Evolutionary conservation across 345 rosid species (phyloP).

Genomic region (Gossypium ekmanianum): DNA sequence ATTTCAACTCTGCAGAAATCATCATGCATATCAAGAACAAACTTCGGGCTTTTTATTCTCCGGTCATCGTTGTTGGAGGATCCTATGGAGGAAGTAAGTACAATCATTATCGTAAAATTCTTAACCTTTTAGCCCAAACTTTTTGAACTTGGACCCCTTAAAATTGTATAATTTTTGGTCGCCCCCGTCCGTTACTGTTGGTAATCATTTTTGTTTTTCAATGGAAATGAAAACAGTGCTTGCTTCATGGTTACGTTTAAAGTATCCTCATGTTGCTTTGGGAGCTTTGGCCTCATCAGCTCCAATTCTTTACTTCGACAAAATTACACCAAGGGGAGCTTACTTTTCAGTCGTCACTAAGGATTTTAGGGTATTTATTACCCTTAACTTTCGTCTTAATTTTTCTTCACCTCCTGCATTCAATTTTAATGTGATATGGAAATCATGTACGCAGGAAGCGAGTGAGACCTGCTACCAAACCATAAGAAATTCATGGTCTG

Average conservation of each 20-base stretch:
- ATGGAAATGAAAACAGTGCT: constrained; percentile 27
- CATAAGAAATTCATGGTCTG: constrained; percentile 34
- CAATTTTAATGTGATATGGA: background rate
- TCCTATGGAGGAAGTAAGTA: constrained; percentile 74
- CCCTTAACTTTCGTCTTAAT: no score
- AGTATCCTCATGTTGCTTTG: constrained; percentile 50
- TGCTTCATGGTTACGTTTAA: constrained; percentile 51
- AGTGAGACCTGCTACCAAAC: constrained; percentile 41
- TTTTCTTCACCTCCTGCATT: background rate
- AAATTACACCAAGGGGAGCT: constrained; percentile 27
- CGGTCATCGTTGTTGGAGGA: constrained; percentile 64
- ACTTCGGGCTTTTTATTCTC: constrained; percentile 35
- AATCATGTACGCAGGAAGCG: constrained; percentile 34
- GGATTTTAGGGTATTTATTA: constrained; percentile 34
- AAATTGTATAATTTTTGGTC: no score
- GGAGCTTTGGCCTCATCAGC: constrained; percentile 60
- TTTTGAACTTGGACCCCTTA: no score
- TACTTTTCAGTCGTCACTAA: constrained; percentile 48
- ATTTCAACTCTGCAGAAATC: constrained; percentile 33
- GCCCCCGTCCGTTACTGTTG: no score
- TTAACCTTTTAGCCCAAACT: no score
- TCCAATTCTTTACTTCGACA: constrained; percentile 44
- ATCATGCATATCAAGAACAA: constrained; percentile 39
- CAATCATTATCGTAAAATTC: background rate
- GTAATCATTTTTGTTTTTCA: background rate